Evolutionary conservation across 176 grass and related monocot genomes (phyloP).

Genomic region (Triticum dicoccoides): DNA sequence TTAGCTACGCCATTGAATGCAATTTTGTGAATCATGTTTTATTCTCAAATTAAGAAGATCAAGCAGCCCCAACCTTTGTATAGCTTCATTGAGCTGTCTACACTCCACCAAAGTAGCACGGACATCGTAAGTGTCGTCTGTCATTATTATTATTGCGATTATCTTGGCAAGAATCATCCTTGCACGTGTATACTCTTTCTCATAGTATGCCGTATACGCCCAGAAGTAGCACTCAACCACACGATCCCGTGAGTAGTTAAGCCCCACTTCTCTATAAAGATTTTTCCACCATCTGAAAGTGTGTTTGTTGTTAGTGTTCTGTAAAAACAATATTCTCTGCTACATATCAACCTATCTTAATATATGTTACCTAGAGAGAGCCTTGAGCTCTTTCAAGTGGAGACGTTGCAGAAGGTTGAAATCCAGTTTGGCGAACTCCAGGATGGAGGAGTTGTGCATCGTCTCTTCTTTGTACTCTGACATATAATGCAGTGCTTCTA

Average conservation of each 20-base stretch:
- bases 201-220: conserved; percentile 31
- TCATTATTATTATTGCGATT: conserved; percentile 28
- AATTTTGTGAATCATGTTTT: neutral
- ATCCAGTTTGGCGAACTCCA: conserved; percentile 32
- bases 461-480: conserved; percentile 9
- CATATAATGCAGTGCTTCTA: conserved; percentile 17
- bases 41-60: neutral
- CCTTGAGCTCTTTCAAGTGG: conserved; percentile 33
- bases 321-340: neutral
- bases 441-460: neutral
- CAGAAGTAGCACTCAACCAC: conserved; percentile 41
- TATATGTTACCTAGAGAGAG: conserved; percentile 32
- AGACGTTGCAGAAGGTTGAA: conserved; percentile 28
- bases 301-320: neutral
- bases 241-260: conserved; percentile 39
- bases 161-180: conserved; percentile 46
- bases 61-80: conserved; percentile 34
- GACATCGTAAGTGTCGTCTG: conserved; percentile 42
- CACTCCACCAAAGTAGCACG: conserved; percentile 42
- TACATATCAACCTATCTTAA: too few relatives aligned
- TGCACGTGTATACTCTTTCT: conserved; percentile 27
- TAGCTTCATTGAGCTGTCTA: conserved; percentile 29
- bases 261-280: conserved; percentile 21
- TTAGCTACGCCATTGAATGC: neutral
- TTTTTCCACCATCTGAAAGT: conserved; percentile 45